These are phyloP conservation scores for Phialophora verrucosa DNA, from an alignment of 2,329 filamentous ascomycete genomes.

Conservation along the genomic window DNA sequence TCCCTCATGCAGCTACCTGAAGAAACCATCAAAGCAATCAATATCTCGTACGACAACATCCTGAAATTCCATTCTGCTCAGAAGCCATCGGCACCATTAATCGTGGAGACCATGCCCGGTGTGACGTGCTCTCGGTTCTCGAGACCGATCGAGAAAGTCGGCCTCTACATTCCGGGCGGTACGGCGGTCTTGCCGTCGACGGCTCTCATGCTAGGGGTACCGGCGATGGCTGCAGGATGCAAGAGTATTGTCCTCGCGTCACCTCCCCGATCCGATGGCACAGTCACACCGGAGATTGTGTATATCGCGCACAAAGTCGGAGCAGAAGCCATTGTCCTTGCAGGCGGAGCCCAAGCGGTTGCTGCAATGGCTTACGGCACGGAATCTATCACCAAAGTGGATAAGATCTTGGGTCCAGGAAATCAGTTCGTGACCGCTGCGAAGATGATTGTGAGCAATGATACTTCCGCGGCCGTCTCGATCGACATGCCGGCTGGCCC, in stretches of 20 bases:
- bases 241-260: constrained; percentile 93
- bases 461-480: constrained; percentile 90
- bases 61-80: constrained; percentile 91
- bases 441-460: constrained; percentile 98
- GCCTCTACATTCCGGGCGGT: constrained; percentile 92
- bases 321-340: constrained; percentile 92
- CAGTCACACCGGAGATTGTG: constrained; percentile 93
- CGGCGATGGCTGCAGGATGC: constrained; percentile 96
- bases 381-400: constrained; percentile 90
- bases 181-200: constrained; percentile 97
- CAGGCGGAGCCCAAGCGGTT: constrained; percentile 92
- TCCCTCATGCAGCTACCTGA: constrained; percentile 82
- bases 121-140: constrained; percentile 93
- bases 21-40: constrained; percentile 91
- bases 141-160: constrained; percentile 92
- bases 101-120: constrained; percentile 97
- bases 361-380: constrained; percentile 98
- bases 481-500: constrained; percentile 99
- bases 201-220: constrained; percentile 96
- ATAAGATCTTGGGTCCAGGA: constrained; percentile 96
- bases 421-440: constrained; percentile 99
- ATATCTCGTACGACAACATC: constrained; percentile 93
- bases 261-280: constrained; percentile 85
- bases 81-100: constrained; percentile 77
- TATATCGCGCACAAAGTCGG: constrained; percentile 97